Evolutionary conservation across 805 yeast genomes (phyloP), one percentile per base, ranked within the genome.

Genomic region (Yamadazyma tumulicola): DNA sequence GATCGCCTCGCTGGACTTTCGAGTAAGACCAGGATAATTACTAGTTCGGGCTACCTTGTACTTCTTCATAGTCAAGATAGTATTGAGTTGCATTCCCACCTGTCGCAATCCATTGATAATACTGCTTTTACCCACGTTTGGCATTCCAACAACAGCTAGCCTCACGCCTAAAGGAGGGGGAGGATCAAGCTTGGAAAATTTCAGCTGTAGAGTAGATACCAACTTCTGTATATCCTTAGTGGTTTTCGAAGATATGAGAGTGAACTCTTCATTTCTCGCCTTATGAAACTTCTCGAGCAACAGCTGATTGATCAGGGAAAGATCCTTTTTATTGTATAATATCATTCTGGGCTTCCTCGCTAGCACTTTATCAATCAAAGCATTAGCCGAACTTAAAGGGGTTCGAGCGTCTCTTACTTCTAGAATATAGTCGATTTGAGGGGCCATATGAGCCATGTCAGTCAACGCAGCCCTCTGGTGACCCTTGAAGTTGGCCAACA

Each of bases 51-150:
- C 96, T 1, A 85, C 97, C 48, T 83, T 84, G 36, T 67, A 63
- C 13, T 50, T 53, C 31, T 51, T 54, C 6, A 60, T 51, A 4
- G 74, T 69, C 1, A 66, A 52, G n/a, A 54, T 33, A 34, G 42
- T 34, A 19, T 39, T 38, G 21, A 46, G 49, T 5, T 51, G 39
- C 1, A 57, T 51, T 2, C 72, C 68, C 11, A 59, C 61, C 6
- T 61, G 61, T 39, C 96, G 61, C 32, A 89, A 60, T 0, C 81
- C 68, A 51, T 93, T 93, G 18, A 89, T 81, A 31, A 93, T 55
- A 0, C 96, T 83, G 9, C 95, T 84, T 57, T 93, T 93, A 0
- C 98, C 98, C n/a, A 88, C 95, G 54, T 93, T 93, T 1, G 98
- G 98, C 93, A 93, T 85, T 0, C 98, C 98, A 5, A 82, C 79